These are phyloP conservation scores for Malania oleifera DNA, from an alignment of 164 flowering plant genomes.

Conservation along the genomic window DNA sequence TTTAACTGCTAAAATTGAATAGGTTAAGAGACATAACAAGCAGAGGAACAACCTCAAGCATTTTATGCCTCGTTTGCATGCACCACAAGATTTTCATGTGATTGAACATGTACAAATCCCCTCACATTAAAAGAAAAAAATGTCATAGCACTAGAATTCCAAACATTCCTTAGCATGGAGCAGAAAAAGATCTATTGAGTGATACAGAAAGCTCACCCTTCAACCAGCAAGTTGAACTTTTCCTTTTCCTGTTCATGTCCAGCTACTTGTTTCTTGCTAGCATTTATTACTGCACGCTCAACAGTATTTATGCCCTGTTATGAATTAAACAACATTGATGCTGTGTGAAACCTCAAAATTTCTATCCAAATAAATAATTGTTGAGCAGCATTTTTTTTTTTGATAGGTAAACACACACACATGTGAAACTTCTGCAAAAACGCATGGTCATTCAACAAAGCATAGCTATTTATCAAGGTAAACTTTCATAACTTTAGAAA, in stretches of 20 bases:
- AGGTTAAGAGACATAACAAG: too few relatives aligned
- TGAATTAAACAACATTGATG: conserved; percentile 11
- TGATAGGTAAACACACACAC: background rate
- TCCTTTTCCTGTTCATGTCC: conserved; percentile 13
- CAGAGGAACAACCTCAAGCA: too few relatives aligned
- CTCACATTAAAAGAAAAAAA: too few relatives aligned
- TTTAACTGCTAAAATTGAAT: too few relatives aligned
- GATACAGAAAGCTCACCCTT: conserved; percentile 68
- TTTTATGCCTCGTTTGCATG: too few relatives aligned
- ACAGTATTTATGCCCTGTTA: conserved; percentile 75
- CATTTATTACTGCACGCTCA: conserved; percentile 67
- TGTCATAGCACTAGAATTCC: too few relatives aligned
- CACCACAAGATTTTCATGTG: too few relatives aligned
- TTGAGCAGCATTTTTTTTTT: background rate
- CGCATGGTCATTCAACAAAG: too few relatives aligned
- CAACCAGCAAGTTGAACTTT: conserved; percentile 57
- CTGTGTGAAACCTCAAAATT: background rate
- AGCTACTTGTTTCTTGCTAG: conserved; percentile 11
- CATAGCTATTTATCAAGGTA: too few relatives aligned
- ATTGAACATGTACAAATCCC: too few relatives aligned
- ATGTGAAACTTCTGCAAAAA: too few relatives aligned
- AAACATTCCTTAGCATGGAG: background rate
- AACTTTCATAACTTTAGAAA: too few relatives aligned
- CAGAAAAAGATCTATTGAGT: background rate
- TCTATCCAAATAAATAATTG: background rate